Conservation (phyloP, 2,329 filamentous ascomycete genomes). For the Ustilaginoidea virens region DNA sequence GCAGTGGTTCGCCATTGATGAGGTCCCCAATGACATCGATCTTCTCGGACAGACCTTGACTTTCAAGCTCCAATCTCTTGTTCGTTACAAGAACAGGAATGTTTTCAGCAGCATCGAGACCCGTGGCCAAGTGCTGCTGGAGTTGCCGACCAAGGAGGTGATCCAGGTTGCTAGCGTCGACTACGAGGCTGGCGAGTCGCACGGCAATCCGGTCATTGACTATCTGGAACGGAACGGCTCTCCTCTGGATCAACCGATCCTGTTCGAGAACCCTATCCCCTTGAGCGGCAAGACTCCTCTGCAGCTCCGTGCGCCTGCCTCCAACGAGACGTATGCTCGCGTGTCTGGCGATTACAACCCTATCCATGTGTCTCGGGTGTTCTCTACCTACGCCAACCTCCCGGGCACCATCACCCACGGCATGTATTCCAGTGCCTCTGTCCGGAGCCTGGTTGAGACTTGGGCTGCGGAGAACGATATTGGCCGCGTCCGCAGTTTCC, state of each 20-base stretch:
- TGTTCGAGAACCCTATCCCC: slow-evolving; percentile 95
- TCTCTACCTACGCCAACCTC: slow-evolving; percentile 87
- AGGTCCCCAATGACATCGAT: slow-evolving; percentile 54
- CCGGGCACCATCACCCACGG: slow-evolving; percentile 97
- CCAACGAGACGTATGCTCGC: slow-evolving; percentile 94
- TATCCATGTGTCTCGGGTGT: slow-evolving; percentile 94
- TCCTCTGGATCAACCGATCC: slow-evolving; percentile 86
- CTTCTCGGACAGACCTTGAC: slow-evolving; percentile 85
- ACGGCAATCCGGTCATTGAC: slow-evolving; percentile 93
- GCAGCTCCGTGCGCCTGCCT: slow-evolving; percentile 77
- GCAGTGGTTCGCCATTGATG: slow-evolving; percentile 89
- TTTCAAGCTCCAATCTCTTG: slow-evolving; percentile 85
- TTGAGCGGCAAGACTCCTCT: slow-evolving; percentile 84
- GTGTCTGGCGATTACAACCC: slow-evolving; percentile 98
- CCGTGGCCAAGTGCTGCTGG: slow-evolving; percentile 77
- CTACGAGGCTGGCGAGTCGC: slow-evolving; percentile 79
- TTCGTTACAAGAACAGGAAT: slow-evolving; percentile 88
- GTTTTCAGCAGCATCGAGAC: slow-evolving; percentile 89
- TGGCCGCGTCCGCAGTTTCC: slow-evolving; percentile 92
- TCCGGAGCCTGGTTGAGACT: slow-evolving; percentile 89
- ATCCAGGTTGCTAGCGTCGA: slow-evolving; percentile 96
- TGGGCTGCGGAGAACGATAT: slow-evolving; percentile 99
- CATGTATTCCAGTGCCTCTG: slow-evolving; percentile 97
- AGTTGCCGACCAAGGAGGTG: slow-evolving; percentile 91
- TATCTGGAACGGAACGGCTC: slow-evolving; percentile 86